Evolutionary conservation across 1,139 yeast genomes (phyloP), one percentile per base, ranked within the genome.

Genomic region (Nadsonia commutata): DNA sequence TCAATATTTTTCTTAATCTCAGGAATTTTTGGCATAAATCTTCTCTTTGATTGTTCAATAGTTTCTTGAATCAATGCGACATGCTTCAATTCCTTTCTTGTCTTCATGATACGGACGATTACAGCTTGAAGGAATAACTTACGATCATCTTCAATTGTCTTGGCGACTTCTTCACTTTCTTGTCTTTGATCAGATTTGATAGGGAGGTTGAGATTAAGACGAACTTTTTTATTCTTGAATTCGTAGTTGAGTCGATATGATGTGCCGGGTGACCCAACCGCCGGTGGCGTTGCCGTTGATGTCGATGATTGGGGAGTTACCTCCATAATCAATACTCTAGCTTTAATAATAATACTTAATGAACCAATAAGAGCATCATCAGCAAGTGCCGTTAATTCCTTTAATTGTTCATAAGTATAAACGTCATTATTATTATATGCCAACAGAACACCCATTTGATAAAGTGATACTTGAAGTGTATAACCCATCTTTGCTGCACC

Each of bases 21-120:
- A 16, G 85, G 71, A 22, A 85, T 78, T 50, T 79, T 78, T 5
- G 97, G 96, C 54, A 74, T 76, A 68, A 90, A 90, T 55, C 97
- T 71, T 47, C 80, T 76, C 56, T 77, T 78, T 5, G 95, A 76
- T 60, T 86, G 95, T 44, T 85, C 82, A 53, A 85, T 78, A 36
- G 90, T 93, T 61, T 90, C 97, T 53, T 82, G 85, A 43, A 88
- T 78, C 56, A 90, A 71, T 43, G 79, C 79, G 42, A 80, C 81
- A 58, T 86, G 96, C 49, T 77, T 76, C 53, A 85, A 69, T 42
- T 70, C 71, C 62, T 86, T 82, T 57, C 96, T 74, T 1, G 95
- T 88, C 66, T 90, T 90, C 97, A 90, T 90, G 56, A 90, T 84
- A 56, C 98, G 75, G 39, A 90, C 98, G 63, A 90, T 85, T 56